Percentiles rank a stretch among this genome's conserved stretches.
Evolutionary conservation across 2,329 filamentous ascomycete genomes (phyloP).

Genomic region (Fusarium piperis): DNA sequence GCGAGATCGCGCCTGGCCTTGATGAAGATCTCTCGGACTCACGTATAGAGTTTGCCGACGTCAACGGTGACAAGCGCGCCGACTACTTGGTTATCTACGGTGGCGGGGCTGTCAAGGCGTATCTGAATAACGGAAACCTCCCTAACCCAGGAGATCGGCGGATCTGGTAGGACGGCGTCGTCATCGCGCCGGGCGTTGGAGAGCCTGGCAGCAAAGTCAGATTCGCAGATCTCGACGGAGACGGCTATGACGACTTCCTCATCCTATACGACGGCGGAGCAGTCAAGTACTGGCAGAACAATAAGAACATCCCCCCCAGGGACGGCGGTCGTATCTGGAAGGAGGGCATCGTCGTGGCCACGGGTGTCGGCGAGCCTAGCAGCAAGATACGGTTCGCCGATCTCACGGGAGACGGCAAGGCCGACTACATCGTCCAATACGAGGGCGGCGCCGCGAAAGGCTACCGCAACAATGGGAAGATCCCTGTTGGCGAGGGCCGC

Average conservation of each 20-base stretch:
- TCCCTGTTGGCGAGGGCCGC: background rate
- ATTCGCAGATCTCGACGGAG: constrained; percentile 6
- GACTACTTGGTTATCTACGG: constrained; percentile 3
- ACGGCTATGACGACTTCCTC: constrained; percentile 14
- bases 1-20: constrained; percentile 5
- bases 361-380: constrained; percentile 10
- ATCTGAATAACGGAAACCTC: background rate
- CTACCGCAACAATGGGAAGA: constrained; percentile 12
- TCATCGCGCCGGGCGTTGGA: background rate
- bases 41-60: constrained; percentile 5
- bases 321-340: constrained; percentile 19
- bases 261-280: constrained; percentile 15
- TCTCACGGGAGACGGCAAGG: constrained; percentile 16
- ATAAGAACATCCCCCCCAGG: constrained; percentile 8
- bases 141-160: background rate
- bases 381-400: constrained; percentile 19
- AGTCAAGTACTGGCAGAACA: constrained; percentile 18
- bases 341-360: constrained; percentile 5
- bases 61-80: background rate
- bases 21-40: constrained; percentile 4
- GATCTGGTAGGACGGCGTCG: background rate
- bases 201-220: background rate
- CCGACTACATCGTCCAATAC: constrained; percentile 19
- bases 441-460: constrained; percentile 12
- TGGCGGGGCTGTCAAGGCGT: background rate